Base-by-base conservation (phyloP, 2,329 filamentous ascomycete species). In the Tolypocladium cylindrosporum region DNA sequence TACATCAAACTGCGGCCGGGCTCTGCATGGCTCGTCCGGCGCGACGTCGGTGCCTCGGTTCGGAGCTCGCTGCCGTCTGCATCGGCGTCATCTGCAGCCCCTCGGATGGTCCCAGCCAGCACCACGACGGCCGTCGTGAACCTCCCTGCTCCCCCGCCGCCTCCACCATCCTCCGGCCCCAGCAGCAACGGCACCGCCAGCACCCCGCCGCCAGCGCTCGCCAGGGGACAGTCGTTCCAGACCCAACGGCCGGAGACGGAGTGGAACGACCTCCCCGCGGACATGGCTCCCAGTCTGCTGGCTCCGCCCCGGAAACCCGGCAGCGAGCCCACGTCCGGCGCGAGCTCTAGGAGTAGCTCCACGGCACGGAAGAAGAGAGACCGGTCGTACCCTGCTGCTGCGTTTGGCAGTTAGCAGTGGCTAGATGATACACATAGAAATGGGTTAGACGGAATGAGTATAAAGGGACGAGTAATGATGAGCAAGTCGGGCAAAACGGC, bases 181-280 rank as follows among this genome's bases (percentile, higher is more conserved):
- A 59, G 56, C 63, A 57, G 57, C 61, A 59, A 62, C 60, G 43
- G 57, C 61, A 59, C 62, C 60, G 41, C 62, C 58, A 43, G 61
- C 40, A 62, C 57, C 43, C 66, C 66, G 2, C 64, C 66, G 27
- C 65, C 68, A 27, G 60, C 61, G 9, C 61, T 63, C 3, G 50
- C 57, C 9, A 65, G 68, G 19, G 71, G 73, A 4, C 69, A 74
- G 53, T 86, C 83, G 1, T 87, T 78, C 67, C 84, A 86, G 68
- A 85, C 82, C 59, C 70, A 75, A 63, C 76, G 83, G 8, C 79
- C 84, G 3, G 79, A 81, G 24, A 82, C 72, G 37, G 84, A 87
- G 66, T 87, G 84, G 84, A 87, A 87, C 70, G 84, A 87, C 66
- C 65, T 87, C 11, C 84, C 84, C 0, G 74, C 76, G 11, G 84